These are phyloP conservation scores for Bimuria novae-zelandiae DNA, from an alignment of 2,329 filamentous ascomycete species.

Conservation along the genomic window DNA sequence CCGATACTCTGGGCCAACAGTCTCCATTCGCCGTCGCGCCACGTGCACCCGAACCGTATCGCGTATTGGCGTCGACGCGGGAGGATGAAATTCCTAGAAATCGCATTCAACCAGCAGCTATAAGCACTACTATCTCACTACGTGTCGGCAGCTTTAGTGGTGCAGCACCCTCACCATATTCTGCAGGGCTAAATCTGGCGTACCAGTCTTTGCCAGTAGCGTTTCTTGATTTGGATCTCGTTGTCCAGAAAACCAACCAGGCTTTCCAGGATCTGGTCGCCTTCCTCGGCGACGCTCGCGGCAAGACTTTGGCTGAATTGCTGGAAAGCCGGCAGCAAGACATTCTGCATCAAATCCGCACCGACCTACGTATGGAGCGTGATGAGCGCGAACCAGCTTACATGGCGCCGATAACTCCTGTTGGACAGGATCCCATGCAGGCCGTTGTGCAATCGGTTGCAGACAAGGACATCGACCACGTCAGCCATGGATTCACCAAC, in stretches of 20 bases:
- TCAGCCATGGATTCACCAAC: constrained; percentile 51
- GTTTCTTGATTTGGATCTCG: constrained; percentile 54
- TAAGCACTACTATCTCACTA: constrained; percentile 18
- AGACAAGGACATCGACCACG: constrained; percentile 50
- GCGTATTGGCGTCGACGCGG: constrained; percentile 24
- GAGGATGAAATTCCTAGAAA: constrained; percentile 22
- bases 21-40: constrained; percentile 26
- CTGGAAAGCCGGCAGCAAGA: constrained; percentile 49
- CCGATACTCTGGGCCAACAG: constrained; percentile 29
- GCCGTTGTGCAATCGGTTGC: constrained; percentile 46
- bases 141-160: constrained; percentile 26
- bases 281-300: constrained; percentile 44
- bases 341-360: constrained; percentile 50
- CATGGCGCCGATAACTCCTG: constrained; percentile 54
- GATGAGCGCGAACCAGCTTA: constrained; percentile 55
- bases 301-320: constrained; percentile 50
- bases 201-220: constrained; percentile 43
- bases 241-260: constrained; percentile 52
- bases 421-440: constrained; percentile 50
- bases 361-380: constrained; percentile 52
- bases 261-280: constrained; percentile 51
- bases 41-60: constrained; percentile 29
- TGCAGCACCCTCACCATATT: constrained; percentile 24
- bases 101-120: constrained; percentile 19
- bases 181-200: constrained; percentile 27